Percentiles rank a stretch among this genome's conserved stretches.
Evolutionary conservation across 768 basidiomycete genomes (phyloP).

Genomic region (Pisolithus orientalis): DNA sequence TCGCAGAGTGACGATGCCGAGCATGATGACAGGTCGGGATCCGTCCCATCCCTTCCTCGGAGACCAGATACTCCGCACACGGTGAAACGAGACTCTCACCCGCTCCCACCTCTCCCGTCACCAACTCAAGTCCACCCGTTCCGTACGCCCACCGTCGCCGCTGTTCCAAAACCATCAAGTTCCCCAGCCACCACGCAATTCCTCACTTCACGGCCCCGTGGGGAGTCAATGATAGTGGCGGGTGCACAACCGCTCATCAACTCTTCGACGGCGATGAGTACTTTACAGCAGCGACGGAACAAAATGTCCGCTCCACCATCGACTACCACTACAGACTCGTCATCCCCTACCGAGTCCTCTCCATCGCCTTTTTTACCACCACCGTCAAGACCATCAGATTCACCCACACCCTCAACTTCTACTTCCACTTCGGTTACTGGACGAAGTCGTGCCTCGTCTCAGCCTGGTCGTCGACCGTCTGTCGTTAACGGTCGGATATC

Average conservation of each 20-base stretch:
- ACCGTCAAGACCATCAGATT: slow-evolving; percentile 25
- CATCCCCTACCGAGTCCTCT: slow-evolving; percentile 35
- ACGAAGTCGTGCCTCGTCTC: slow-evolving; percentile 67
- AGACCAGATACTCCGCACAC: slow-evolving; percentile 39
- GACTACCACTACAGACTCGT: slow-evolving; percentile 16
- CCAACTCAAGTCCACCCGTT: slow-evolving; percentile 29
- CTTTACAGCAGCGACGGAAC: slow-evolving; percentile 60
- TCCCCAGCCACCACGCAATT: slow-evolving; percentile 40
- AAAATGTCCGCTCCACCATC: slow-evolving; percentile 59
- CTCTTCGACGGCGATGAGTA: slow-evolving; percentile 51
- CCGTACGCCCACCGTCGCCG: slow-evolving; percentile 19
- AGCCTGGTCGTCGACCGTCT: slow-evolving; percentile 69
- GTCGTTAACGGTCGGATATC: slow-evolving; percentile 45
- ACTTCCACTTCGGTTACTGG: slow-evolving; percentile 31
- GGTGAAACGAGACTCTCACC: slow-evolving; percentile 50
- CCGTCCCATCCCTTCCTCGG: slow-evolving; percentile 23
- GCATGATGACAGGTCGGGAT: slow-evolving; percentile 22
- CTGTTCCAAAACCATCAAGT: slow-evolving; percentile 35
- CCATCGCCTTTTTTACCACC: slow-evolving; percentile 29
- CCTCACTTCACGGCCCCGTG: slow-evolving; percentile 47
- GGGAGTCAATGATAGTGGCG: slow-evolving; percentile 38
- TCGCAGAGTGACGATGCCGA: slow-evolving; percentile 20
- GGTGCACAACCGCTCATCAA: slow-evolving; percentile 46
- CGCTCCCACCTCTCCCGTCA: slow-evolving; percentile 61
- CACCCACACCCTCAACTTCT: slow-evolving; percentile 36